These are phyloP conservation scores for Trichoderma sp. DNA, from an alignment of 2,329 filamentous ascomycete species.

Conservation along the genomic window DNA sequence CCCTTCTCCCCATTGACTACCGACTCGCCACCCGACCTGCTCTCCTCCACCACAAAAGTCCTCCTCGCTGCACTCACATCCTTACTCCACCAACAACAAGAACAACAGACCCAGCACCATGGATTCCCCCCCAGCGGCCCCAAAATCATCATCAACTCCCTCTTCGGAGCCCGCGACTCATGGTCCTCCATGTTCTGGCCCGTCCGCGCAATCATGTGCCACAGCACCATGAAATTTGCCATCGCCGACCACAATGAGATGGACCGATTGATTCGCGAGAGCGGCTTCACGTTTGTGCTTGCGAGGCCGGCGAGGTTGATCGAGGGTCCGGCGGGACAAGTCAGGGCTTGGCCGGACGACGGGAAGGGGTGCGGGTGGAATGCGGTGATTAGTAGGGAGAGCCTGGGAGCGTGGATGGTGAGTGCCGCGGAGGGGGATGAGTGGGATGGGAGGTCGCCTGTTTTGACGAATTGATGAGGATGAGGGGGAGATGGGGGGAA, in stretches of 20 bases:
- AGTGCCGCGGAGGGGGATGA: conserved; percentile 45
- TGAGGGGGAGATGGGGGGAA: background rate
- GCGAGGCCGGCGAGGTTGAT: conserved; percentile 49
- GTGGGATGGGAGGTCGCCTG: conserved; percentile 50
- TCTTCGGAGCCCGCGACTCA: conserved; percentile 53
- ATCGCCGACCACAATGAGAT: conserved; percentile 53
- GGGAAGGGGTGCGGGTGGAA: conserved; percentile 48
- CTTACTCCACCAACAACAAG: too few relatives aligned
- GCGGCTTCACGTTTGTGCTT: conserved; percentile 43
- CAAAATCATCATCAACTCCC: conserved; percentile 54
- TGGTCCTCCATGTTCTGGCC: conserved; percentile 46
- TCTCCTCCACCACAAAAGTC: conserved; percentile 48
- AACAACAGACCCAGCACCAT: too few relatives aligned
- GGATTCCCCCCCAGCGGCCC: conserved; percentile 28
- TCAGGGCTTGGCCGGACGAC: conserved; percentile 47
- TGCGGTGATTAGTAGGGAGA: conserved; percentile 42
- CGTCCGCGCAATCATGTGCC: conserved; percentile 49
- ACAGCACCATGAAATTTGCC: conserved; percentile 49
- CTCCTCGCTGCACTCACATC: conserved; percentile 42
- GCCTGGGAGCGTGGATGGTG: conserved; percentile 51
- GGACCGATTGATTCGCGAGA: conserved; percentile 45
- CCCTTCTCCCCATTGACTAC: conserved; percentile 49
- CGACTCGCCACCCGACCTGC: conserved; percentile 48
- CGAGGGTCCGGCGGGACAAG: conserved; percentile 41
- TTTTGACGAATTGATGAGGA: conserved; percentile 47